Evolutionary conservation across 2,329 filamentous ascomycete genomes (phyloP).

Genomic region (Coleophoma eucalyptorum): DNA sequence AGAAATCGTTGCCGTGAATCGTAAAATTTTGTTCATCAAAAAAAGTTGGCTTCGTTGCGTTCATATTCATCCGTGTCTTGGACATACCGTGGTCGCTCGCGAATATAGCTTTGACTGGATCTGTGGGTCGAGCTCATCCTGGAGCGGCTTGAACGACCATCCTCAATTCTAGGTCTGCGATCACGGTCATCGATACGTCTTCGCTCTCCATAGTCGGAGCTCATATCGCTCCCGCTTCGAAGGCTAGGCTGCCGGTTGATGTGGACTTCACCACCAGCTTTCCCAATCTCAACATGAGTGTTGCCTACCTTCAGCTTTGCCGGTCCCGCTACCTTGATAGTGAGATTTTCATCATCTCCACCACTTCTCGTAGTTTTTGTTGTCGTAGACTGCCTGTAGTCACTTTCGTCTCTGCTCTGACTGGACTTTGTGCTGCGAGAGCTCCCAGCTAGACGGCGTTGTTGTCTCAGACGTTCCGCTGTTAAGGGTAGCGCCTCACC

Average conservation of each 20-base stretch:
- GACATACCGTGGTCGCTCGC: slow-evolving; percentile 11
- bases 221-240: slow-evolving; percentile 45
- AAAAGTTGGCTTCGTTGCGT: no score
- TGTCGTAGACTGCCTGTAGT: slow-evolving; percentile 57
- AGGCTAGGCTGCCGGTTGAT: slow-evolving; percentile 37
- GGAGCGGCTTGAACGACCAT: slow-evolving; percentile 13
- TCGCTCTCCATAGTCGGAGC: slow-evolving; percentile 32
- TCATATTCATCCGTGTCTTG: no score
- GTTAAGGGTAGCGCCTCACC: slow-evolving; percentile 47
- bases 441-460: slow-evolving; percentile 43
- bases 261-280: slow-evolving; percentile 56
- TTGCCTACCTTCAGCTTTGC: slow-evolving; percentile 53
- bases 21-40: no score
- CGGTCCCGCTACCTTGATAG: slow-evolving; percentile 54
- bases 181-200: slow-evolving; percentile 19
- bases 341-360: slow-evolving; percentile 54
- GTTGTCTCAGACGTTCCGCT: slow-evolving; percentile 45
- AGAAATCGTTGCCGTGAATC: no score
- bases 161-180: slow-evolving; percentile 11
- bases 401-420: slow-evolving; percentile 58
- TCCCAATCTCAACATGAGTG: slow-evolving; percentile 52
- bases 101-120: slow-evolving; percentile 14
- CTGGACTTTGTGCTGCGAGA: slow-evolving; percentile 54
- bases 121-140: slow-evolving; percentile 14
- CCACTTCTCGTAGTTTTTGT: slow-evolving; percentile 49